These are phyloP conservation scores for Thuja plicata DNA, from an alignment of 83 land plant species.

Conservation along the genomic window DNA sequence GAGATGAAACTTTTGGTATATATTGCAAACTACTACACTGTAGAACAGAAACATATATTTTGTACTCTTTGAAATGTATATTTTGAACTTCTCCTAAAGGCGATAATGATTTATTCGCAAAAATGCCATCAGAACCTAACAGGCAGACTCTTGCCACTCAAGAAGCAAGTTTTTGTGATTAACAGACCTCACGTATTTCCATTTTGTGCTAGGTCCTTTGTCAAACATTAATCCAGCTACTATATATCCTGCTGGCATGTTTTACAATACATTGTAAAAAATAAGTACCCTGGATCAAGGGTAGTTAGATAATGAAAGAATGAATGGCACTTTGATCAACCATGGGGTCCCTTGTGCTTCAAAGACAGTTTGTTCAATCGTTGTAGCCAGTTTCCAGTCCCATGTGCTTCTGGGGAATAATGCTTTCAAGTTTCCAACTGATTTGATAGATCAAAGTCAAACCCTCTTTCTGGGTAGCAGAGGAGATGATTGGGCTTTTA, in stretches of 20 bases:
- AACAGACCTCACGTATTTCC: neutral
- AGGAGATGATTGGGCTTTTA: neutral
- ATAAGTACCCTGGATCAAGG: neutral
- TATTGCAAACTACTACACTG: neutral
- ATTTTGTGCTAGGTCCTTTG: neutral
- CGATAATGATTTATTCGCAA: neutral
- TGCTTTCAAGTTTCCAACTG: neutral
- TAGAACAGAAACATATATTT: neutral
- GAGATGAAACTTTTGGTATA: neutral
- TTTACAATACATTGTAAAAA: neutral
- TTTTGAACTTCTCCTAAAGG: neutral
- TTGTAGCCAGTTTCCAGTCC: neutral
- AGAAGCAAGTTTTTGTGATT: neutral
- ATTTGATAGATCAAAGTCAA: neutral
- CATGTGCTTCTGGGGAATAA: neutral
- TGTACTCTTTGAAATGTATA: neutral
- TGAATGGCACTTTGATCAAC: neutral
- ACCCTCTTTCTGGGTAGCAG: neutral
- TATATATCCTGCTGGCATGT: neutral
- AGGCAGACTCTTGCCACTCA: neutral
- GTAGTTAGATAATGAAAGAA: neutral
- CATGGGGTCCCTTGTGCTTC: neutral
- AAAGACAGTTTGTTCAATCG: neutral
- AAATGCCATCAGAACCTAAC: neutral
- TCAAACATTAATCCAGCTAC: neutral